phyloP scores from a whole-genome alignment of 106 monocot genomes.

The Alisma plantagoaquatica region DNA sequence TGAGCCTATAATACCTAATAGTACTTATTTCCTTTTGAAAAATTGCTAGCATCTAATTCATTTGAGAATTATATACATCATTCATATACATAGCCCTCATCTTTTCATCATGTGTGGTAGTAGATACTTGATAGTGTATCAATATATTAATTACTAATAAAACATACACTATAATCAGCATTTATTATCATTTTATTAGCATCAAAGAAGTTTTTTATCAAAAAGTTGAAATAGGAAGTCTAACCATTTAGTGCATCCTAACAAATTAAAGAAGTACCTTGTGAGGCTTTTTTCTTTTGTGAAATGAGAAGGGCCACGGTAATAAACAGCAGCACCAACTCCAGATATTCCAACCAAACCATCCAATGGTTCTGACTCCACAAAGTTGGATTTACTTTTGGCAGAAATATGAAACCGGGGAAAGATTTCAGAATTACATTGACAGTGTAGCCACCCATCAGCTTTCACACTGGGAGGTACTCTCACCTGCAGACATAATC shows the following conservation, averaged over 20 bases:
- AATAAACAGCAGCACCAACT: constrained; percentile 48
- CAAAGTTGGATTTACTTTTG: constrained; percentile 6
- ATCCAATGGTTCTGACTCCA: constrained; percentile 6
- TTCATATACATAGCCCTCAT: too few relatives aligned
- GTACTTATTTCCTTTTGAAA: too few relatives aligned
- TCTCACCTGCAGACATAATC: constrained; percentile 66
- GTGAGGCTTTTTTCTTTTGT: constrained; percentile 32
- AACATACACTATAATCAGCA: too few relatives aligned
- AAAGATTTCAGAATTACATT: constrained; percentile 20
- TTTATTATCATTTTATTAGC: too few relatives aligned
- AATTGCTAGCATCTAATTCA: too few relatives aligned
- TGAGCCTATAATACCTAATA: too few relatives aligned
- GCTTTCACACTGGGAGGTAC: constrained; percentile 61
- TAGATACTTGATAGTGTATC: too few relatives aligned
- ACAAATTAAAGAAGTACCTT: constrained; percentile 59
- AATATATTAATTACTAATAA: too few relatives aligned
- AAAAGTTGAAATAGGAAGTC: not conserved
- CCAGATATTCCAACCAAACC: constrained; percentile 42
- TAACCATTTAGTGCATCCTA: too few relatives aligned
- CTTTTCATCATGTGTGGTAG: too few relatives aligned
- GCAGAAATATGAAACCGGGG: constrained; percentile 55
- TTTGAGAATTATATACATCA: too few relatives aligned
- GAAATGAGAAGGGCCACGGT: constrained; percentile 30
- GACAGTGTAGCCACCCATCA: constrained; percentile 45
- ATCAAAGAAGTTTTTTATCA: not conserved